Conservation (phyloP, 164 flowering plant species). For the Liquidambar formosana region DNA sequence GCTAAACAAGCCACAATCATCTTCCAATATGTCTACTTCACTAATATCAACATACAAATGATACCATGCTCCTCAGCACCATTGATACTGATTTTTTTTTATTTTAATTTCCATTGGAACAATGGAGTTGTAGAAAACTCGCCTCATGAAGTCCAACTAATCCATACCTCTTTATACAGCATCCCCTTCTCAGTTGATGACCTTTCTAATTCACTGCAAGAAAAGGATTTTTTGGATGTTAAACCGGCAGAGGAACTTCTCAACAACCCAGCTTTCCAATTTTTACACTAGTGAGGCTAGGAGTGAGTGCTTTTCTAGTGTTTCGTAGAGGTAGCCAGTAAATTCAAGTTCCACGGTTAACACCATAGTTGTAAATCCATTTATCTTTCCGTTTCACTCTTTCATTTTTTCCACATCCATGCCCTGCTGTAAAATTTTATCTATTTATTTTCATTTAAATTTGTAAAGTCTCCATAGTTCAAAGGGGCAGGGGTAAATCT, state of each 20-base stretch:
- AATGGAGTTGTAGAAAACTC: too few species aligned
- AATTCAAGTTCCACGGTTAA: background rate
- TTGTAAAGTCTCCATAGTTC: slow-evolving; percentile 10
- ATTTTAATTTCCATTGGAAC: too few species aligned
- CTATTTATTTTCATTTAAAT: slow-evolving; percentile 17
- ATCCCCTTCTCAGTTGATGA: slow-evolving; percentile 82
- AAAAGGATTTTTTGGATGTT: slow-evolving; percentile 60
- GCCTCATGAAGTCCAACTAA: background rate
- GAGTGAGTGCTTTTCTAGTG: slow-evolving; percentile 11
- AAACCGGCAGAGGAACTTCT: slow-evolving; percentile 62
- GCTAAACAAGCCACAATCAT: too few species aligned
- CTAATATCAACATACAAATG: too few species aligned
- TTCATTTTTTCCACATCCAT: slow-evolving; percentile 4
- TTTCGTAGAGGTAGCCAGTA: slow-evolving; percentile 1
- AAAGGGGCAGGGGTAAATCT: slow-evolving; percentile 14
- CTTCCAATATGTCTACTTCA: too few species aligned
- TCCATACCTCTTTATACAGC: slow-evolving; percentile 37
- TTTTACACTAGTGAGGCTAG: slow-evolving; percentile 48
- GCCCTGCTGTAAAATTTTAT: slow-evolving; percentile 20
- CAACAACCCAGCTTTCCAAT: slow-evolving; percentile 67
- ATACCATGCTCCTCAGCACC: too few species aligned
- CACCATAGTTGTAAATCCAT: slow-evolving; percentile 21
- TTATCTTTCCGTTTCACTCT: too few species aligned
- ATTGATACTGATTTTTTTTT: too few species aligned
- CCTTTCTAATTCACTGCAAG: slow-evolving; percentile 53